Base-by-base conservation (phyloP, 2,329 filamentous ascomycete species). In the Pseudohalonectria lignicola region DNA sequence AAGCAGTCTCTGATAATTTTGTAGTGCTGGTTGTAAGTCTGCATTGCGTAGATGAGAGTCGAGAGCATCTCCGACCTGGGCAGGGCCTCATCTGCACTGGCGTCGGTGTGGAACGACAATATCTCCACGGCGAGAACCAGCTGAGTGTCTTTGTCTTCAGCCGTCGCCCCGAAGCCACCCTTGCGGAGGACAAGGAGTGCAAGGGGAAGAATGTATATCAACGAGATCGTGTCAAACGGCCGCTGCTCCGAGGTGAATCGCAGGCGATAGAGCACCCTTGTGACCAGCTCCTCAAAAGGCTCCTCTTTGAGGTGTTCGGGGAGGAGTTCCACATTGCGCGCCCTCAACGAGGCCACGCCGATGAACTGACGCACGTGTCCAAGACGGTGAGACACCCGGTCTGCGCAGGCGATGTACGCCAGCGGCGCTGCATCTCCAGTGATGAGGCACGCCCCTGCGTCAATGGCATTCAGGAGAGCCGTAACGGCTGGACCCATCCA, bases 1-100 rank as follows among this genome's bases (percentile, higher is more conserved):
- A 98, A 75, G 51, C 86, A 94, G 59, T 98, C 92, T 57, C 90
- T 94, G 61, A 95, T 78, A 41, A 88, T 67, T 60, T 94, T 94
- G 66, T 95, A 95, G 59, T 98, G 92, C 53, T 94, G 87, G 32
- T 79, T 82, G 56, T 94, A 94, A 43, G 64, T 74, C 54, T 93
- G 85, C 84, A 98, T 93, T 1, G 87, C 82, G 32, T 67, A 68
- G 40, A 94, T 79, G 28, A 98, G 66, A 4, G 74, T 69, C 3
- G 74, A 66, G 4, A 96, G 59, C 28, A 94, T 68, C 41, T 87
- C 76, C 37, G 74, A 70, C 8, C 92, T 79, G 21, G 90, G 87
- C 19, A 95, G 71, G 23, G 79, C 74, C 37, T 74, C 67, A 49
- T 94, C 83, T 21, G 76, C 70, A 54, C 81, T 94, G 20, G 80